Evolutionary conservation across 306 rosid genomes (phyloP), one percentile per base, ranked within the genome.

Genomic region (Vicia faba): DNA sequence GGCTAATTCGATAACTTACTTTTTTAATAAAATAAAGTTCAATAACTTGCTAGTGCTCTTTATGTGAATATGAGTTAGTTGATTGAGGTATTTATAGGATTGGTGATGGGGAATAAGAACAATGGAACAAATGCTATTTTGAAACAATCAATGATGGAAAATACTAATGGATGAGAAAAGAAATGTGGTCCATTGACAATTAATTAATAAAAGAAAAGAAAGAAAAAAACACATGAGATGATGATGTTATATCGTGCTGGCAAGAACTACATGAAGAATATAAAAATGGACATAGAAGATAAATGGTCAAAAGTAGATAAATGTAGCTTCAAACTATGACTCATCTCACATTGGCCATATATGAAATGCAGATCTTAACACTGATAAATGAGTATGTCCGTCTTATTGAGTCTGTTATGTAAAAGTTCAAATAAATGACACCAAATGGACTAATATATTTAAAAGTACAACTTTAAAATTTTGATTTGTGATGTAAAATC

Each of bases 11-110:
- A 51, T 12, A 11, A 15, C 51, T 46, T 16, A 59, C 64, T 35
- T 20, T 20, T 11, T 51, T 0, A 11, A 51, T 1, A 4, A 20
- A 51, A 4, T 10, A 10, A 20, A 20, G 10, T 51, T 51, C 8
- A 23, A 51, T 20, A 51, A 59, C 14, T 59, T 39, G 26, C 7
- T 19, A 8, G 7, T 31, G 43, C 9, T 58, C 41, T 41, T 58
- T 14, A 4, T 58, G 64, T 64, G 61, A 64, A 66, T 33, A 8
- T 11, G 18, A 57, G 35, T 38, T 25, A 55, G 12, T 0, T 10
- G 50, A 36, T 33, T 9, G n/a, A 13, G 66, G 33, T 64, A 69
- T 79, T 5, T 64, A 70, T 77, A 77, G 68, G 33, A 46, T 36
- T 23, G 67, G 4, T 36, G 67, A 69, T 44, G 61, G 12, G 0